Evolutionary conservation across 148 eudicot species (phyloP).

Genomic region (Limonium bicolor): DNA sequence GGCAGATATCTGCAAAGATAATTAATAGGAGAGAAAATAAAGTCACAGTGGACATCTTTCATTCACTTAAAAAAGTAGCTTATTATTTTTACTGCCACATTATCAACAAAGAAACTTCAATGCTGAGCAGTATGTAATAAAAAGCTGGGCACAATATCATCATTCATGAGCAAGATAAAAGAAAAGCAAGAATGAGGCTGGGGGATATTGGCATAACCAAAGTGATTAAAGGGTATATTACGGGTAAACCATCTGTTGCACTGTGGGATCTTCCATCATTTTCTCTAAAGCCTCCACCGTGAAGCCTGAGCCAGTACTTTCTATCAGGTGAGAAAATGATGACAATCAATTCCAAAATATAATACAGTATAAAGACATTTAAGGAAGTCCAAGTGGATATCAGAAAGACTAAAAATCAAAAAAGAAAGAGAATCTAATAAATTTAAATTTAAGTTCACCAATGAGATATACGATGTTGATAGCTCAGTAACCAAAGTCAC

Average conservation of each 20-base stretch:
- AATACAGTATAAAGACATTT: neutral
- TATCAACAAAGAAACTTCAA: slow-evolving; percentile 3
- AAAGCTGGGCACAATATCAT: neutral
- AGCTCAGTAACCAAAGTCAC: too few species aligned
- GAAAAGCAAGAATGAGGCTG: slow-evolving; percentile 1
- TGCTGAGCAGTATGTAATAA: neutral
- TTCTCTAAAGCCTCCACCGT: slow-evolving; percentile 90
- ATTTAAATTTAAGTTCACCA: too few species aligned
- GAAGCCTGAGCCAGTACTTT: slow-evolving; percentile 20
- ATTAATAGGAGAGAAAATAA: slow-evolving; percentile 1
- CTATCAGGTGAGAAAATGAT: slow-evolving; percentile 23
- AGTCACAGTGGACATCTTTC: too few species aligned
- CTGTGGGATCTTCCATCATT: slow-evolving; percentile 97
- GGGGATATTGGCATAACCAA: neutral
- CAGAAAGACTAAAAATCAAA: neutral
- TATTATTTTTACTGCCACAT: neutral
- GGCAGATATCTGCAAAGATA: slow-evolving; percentile 66
- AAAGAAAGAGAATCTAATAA: too few species aligned
- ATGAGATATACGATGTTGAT: too few species aligned
- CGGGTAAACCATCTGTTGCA: slow-evolving; percentile 91
- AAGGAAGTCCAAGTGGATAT: neutral
- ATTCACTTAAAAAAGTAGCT: neutral
- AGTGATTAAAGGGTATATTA: slow-evolving; percentile 29
- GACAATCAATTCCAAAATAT: neutral
- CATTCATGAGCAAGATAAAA: too few species aligned